Conservation (phyloP, 257 asterid genomes). For the Solanum chmielewskii region DNA sequence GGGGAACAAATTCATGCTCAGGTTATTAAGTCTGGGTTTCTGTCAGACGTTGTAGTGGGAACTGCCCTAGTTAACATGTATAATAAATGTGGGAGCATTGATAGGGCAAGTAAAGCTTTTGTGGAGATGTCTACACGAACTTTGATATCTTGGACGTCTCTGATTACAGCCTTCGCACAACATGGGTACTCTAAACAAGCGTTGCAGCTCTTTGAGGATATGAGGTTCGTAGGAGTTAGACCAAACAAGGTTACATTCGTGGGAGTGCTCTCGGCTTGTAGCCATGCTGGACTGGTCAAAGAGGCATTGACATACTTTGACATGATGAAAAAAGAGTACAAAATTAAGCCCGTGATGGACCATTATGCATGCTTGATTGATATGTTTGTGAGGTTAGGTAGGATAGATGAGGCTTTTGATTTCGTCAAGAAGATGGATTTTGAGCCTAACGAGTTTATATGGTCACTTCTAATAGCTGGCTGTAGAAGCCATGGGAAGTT, state of each 20-base stretch:
- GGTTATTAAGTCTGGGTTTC: conserved; percentile 53
- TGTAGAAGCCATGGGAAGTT: conserved; percentile 69
- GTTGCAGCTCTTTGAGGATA: conserved; percentile 66
- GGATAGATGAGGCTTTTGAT: conserved; percentile 67
- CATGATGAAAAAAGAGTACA: conserved; percentile 63
- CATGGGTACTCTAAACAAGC: conserved; percentile 63
- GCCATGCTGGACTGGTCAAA: conserved; percentile 79
- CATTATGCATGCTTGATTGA: conserved; percentile 69
- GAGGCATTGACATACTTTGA: conserved; percentile 52
- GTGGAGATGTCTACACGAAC: conserved; percentile 70
- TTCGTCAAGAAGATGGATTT: conserved; percentile 38
- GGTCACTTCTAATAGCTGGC: conserved; percentile 82
- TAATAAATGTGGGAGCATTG: conserved; percentile 80
- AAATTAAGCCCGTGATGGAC: conserved; percentile 64
- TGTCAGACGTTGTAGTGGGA: conserved; percentile 70
- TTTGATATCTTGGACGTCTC: conserved; percentile 84
- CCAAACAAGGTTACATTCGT: conserved; percentile 84
- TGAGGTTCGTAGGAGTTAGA: conserved; percentile 67
- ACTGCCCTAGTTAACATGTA: conserved; percentile 91
- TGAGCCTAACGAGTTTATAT: conserved; percentile 57
- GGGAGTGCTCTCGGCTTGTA: conserved; percentile 81
- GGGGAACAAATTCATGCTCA: conserved; percentile 94
- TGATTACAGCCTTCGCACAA: conserved; percentile 66
- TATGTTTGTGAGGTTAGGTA: conserved; percentile 73
- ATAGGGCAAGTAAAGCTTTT: conserved; percentile 63